phyloP scores from a whole-genome alignment of 208 protist genomes.

The Trypanosoma melophagium region DNA sequence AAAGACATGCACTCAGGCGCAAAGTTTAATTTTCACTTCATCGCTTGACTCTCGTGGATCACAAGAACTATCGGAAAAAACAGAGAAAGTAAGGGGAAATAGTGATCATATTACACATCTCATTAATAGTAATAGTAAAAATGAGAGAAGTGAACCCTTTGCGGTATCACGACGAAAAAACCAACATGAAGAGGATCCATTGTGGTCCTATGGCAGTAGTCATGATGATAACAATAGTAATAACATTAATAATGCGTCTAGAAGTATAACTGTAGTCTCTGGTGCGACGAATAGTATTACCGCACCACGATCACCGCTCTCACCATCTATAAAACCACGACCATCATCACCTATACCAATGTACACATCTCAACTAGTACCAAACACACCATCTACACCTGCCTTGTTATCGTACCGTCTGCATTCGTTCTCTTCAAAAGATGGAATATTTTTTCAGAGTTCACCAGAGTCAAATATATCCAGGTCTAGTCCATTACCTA shows the following conservation, averaged over 20 bases:
- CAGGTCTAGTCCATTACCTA: constrained; percentile 10
- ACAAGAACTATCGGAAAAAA: too few relatives aligned
- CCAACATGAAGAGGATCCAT: background rate
- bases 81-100: too few relatives aligned
- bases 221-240: background rate
- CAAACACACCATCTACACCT: constrained; percentile 37
- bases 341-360: constrained; percentile 14
- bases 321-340: background rate
- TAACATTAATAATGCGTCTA: background rate
- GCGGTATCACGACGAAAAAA: too few relatives aligned
- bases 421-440: constrained; percentile 46
- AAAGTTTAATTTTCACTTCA: too few relatives aligned
- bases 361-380: constrained; percentile 30
- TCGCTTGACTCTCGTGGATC: too few relatives aligned
- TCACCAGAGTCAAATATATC: constrained; percentile 31
- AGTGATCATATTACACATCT: too few relatives aligned
- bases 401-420: constrained; percentile 70
- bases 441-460: constrained; percentile 12
- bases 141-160: too few relatives aligned
- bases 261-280: too few relatives aligned
- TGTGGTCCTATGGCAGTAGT: background rate
- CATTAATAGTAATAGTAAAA: too few relatives aligned
- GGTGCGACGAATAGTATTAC: too few relatives aligned
- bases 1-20: too few relatives aligned
- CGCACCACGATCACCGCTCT: background rate